Evolutionary conservation across 768 basidiomycete species (phyloP), one percentile per base, ranked within the genome.

Genomic region (Naganishia friedmannii): DNA sequence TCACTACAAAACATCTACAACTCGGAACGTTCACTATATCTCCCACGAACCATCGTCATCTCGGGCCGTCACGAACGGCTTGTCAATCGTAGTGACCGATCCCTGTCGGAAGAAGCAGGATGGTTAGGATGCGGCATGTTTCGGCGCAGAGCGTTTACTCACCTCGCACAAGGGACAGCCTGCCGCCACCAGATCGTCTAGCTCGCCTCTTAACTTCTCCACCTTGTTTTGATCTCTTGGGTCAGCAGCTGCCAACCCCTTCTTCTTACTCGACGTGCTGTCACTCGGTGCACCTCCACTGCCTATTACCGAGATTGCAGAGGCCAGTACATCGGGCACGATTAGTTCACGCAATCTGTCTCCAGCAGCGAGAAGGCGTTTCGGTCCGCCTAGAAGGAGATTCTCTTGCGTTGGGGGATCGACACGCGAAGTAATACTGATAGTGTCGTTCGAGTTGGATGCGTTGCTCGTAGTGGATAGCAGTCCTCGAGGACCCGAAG

Each of bases 341-440:
- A 99, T 95, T 63, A 98, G 84, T 79, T 97, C 93, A 53, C 93
- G 86, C 65, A 99, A 82, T 68, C 87, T 87, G 80, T 97, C 95
- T 5, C 93, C 91, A 0, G 93, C 93, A 26, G 89, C 90, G 29
- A 93, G 86, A 21, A 96, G 83, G 76, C 90, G 91, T 53, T 81
- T 81, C 9, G 78, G 73, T 2, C 78, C 77, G 34, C 78, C 80
- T 13, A 79, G 68, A 7, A 81, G 67, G 13, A 79, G 70, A 53
- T 77, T 77, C 7, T 63, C 60, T 29, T 63, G 60, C 9, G 28
- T 29, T 42, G 78, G 74, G 10, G 79, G 73, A 45, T 67, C 87
- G 32, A 74, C 72, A 21, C 72, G 66, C 6, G 76, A 72, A n/a
- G 72, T 69, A 8, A 69, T 69, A 26, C 42, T 58, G 28, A 58